phyloP scores from a whole-genome alignment of 176 grass and related monocot genomes.

The Hordeum vulgare region MorexV3_pseudomolecules_assembly NC_058522.1:527025509-527026008 shows the following conservation, averaged over 20 bases:
- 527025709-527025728: constrained; percentile 63
- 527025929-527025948: background rate
- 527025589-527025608: constrained; percentile 24
- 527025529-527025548: constrained; percentile 78
- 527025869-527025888: constrained; percentile 55
- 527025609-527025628: background rate
- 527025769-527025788: constrained; percentile 64
- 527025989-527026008: constrained; percentile 53
- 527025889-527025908: background rate
- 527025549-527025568: constrained; percentile 47
- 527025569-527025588: constrained; percentile 54
- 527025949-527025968: background rate
- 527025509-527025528: constrained; percentile 80
- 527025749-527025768: constrained; percentile 40
- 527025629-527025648: background rate
- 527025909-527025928: no score
- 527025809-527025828: constrained; percentile 59
- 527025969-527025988: constrained; percentile 73
- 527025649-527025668: background rate
- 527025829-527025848: constrained; percentile 77
- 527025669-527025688: constrained; percentile 41
- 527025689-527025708: constrained; percentile 65
- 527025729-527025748: constrained; percentile 59
- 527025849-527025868: constrained; percentile 58
- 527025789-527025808: constrained; percentile 65